Base-by-base conservation (phyloP, 2,329 filamentous ascomycete genomes). In the Pseudonectria buxi region DNA sequence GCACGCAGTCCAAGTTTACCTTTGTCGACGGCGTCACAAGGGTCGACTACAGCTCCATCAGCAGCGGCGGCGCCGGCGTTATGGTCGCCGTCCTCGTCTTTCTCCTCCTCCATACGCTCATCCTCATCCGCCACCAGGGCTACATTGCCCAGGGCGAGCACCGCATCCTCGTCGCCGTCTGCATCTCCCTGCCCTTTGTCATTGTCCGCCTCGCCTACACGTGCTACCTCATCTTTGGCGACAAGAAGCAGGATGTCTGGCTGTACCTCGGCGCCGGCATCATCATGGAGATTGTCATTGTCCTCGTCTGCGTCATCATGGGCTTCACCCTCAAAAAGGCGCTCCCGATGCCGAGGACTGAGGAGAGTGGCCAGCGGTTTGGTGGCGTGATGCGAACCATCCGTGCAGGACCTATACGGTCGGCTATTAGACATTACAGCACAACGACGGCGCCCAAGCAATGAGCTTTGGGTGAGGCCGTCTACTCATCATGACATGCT, bases 81-180 rank as follows among this genome's bases (percentile, higher is more conserved):
- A 47, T 62, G 46, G 47, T 61, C 14, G 44, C 64, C 38, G 51
- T 69, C 15, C 36, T 63, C 10, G 67, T 63, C 27, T 51, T 70
- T 33, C 46, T 63, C 7, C 50, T 69, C 43, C 54, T 68, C 37
- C 40, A 65, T 41, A 52, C 60, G 4, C 28, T 67, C 16, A 35
- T 72, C n/a, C 55, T 56, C 14, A 36, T 65, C 13, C 53, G 62
- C 25, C 64, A 64, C 45, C 61, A 61, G 26, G 53, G 58, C 36
- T 54, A 49, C 27, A 45, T 65, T 14, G 64, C 62, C 26, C 52
- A 74, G 40, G 62, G 75, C n/a, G 75, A 78, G 52, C 68, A 70
- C 41, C 67, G 71, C 12, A 67, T 79, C 27, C 57, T 79, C 9
- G 61, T 72, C 18, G 58, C 57, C 10, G 56, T 67, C 28, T 32